Evolutionary conservation across 1,284 basidiomycete genomes (phyloP).

Genomic region (Pascua sp.): DNA sequence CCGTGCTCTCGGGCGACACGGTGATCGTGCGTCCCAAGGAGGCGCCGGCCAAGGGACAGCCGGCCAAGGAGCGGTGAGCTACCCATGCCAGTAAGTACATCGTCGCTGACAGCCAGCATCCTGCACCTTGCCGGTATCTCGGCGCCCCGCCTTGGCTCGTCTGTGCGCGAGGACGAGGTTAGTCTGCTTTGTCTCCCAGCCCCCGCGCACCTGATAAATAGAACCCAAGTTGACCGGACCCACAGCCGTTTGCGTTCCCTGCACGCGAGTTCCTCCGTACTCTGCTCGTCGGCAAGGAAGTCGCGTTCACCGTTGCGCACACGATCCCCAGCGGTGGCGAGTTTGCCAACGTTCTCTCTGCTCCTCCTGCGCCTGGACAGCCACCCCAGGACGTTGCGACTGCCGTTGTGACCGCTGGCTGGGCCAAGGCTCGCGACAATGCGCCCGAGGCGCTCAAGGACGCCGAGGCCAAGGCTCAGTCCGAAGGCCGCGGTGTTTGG

Average conservation of each 20-base stretch:
- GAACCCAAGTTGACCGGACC: background rate
- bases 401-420: conserved; percentile 78
- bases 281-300: conserved; percentile 81
- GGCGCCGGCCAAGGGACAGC: conserved; percentile 72
- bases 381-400: conserved; percentile 63
- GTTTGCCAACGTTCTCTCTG: conserved; percentile 45
- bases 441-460: conserved; percentile 57
- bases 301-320: conserved; percentile 47
- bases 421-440: conserved; percentile 87
- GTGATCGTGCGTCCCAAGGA: conserved; percentile 70
- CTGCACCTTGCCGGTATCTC: conserved; percentile 79
- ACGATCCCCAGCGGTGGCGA: conserved; percentile 40
- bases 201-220: background rate
- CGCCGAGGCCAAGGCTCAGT: conserved; percentile 74
- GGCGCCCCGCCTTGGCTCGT: conserved; percentile 75
- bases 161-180: conserved; percentile 81
- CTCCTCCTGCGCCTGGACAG: conserved; percentile 48
- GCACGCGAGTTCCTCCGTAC: conserved; percentile 86
- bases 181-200: conserved; percentile 18
- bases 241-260: conserved; percentile 82
- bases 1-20: conserved; percentile 83
- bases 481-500: conserved; percentile 78
- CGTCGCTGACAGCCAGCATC: conserved; percentile 56
- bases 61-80: conserved; percentile 76
- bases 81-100: too few species aligned